Base-by-base conservation (phyloP, 306 rosid species). In the Sechiopsis laciniata region DNA sequence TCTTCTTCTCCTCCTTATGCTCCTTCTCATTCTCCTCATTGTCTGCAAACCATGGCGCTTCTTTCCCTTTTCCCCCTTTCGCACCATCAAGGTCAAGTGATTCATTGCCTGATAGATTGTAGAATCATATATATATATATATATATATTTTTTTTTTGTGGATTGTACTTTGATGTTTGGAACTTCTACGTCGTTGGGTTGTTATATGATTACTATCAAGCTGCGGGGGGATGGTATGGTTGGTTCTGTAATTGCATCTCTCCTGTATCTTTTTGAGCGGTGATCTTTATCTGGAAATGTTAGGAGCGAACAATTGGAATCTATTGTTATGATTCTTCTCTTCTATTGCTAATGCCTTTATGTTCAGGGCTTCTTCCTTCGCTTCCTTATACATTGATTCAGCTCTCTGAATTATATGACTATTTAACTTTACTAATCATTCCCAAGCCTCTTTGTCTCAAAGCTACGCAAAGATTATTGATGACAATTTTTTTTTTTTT, bases 31-130 rank as follows among this genome's bases (percentile, higher is more conserved):
- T 83, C 29, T 89, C 77, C 58, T 95, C 76, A 29, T 91, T 73
- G 87, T 79, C 92, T 95, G 87, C 78, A 91, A 88, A 84, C 99
- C 97, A 84, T 95, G 99, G 97, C 99, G 97, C 48, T 86, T 94
- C 85, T 84, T 90, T 59, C 80, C 77, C 76, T 67, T 81, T 76
- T 74, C 81, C 29, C 91, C 79, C 13, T 83, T 77, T 75, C 84
- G 83, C 74, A 48, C 87, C 52, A 60, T 79, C 84, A 84, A 87
- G 96, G 97, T 88, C 24, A 26, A 26, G 29, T 26, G 29, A 26
- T 26, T 26, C 29, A 26, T 26, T 26, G 29, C 29, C 29, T 26
- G 45, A 57, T 32, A 16, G 26, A 14, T 73, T 56, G 67, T 65
- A 5, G 54, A 68, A 66, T 66, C 1, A 19, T 45, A 19, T 42